phyloP scores from a whole-genome alignment of 2,329 filamentous ascomycete genomes.

The Rosellinia necatrix region DNA sequence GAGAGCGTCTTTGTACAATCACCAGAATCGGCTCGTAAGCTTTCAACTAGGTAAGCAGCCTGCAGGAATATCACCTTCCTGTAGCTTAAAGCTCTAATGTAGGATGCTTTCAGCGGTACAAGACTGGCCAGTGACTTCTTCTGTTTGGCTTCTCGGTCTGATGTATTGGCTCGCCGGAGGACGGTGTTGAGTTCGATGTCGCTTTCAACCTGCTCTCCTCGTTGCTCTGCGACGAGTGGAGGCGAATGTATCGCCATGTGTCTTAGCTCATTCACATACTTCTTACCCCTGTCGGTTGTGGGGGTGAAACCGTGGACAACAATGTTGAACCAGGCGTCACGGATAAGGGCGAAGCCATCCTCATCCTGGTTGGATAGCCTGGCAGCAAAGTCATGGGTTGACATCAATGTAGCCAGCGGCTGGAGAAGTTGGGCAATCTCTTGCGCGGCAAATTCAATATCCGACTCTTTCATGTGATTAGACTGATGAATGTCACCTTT shows the following conservation, averaged over 20 bases:
- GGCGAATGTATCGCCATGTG: constrained; percentile 86
- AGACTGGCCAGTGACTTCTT: constrained; percentile 77
- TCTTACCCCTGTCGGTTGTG: constrained; percentile 72
- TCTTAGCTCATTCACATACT: constrained; percentile 76
- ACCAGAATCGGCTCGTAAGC: constrained; percentile 80
- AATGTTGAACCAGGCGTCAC: constrained; percentile 98
- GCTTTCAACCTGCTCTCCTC: constrained; percentile 88
- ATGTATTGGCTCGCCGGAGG: constrained; percentile 81
- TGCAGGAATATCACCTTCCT: constrained; percentile 91
- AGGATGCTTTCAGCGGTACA: constrained; percentile 74
- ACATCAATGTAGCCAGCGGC: constrained; percentile 84
- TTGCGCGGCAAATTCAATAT: constrained; percentile 79
- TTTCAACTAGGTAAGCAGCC: constrained; percentile 87
- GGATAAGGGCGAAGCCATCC: constrained; percentile 72
- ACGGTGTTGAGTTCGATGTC: constrained; percentile 97
- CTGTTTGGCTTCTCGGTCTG: constrained; percentile 76
- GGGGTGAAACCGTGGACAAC: constrained; percentile 89
- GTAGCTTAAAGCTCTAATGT: constrained; percentile 84
- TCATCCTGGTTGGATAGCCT: constrained; percentile 59
- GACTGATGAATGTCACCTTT: constrained; percentile 84
- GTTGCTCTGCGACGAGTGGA: constrained; percentile 84
- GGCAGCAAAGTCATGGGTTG: constrained; percentile 62
- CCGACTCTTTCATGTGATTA: constrained; percentile 73
- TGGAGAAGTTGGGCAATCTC: constrained; percentile 88
- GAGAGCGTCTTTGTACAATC: constrained; percentile 87